Evolutionary conservation across 306 rosid genomes (phyloP).

Genomic region (Casuarina equisetifolia): DNA sequence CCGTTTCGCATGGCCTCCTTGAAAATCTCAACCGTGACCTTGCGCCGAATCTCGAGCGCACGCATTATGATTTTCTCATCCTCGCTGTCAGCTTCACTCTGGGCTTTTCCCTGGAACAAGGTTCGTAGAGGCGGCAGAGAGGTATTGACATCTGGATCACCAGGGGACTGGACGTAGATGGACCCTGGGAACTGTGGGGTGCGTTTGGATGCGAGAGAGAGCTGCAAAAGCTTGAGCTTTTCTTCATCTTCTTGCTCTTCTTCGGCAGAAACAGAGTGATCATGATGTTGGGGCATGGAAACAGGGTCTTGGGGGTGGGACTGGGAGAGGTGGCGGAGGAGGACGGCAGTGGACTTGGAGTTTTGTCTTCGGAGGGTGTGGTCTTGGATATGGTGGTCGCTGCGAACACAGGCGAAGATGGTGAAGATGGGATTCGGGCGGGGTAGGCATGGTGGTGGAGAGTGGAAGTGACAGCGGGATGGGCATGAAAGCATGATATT

Average conservation of each 20-base stretch:
- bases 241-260: conserved; percentile 48
- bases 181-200: conserved; percentile 97
- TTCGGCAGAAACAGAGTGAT: conserved; percentile 38
- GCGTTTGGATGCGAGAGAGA: conserved; percentile 71
- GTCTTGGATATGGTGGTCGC: too few species aligned
- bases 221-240: conserved; percentile 55
- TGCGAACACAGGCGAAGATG: neutral
- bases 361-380: conserved; percentile 57
- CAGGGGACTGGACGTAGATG: conserved; percentile 71
- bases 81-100: conserved; percentile 20
- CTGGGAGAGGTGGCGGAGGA: conserved; percentile 42
- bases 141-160: conserved; percentile 68
- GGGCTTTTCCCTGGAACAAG: conserved; percentile 32
- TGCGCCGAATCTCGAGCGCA: conserved; percentile 86
- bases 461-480: conserved; percentile 22
- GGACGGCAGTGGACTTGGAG: conserved; percentile 66
- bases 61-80: conserved; percentile 56
- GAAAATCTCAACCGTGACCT: conserved; percentile 74
- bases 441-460: conserved; percentile 21
- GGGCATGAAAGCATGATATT: conserved; percentile 42
- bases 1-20: conserved; percentile 72
- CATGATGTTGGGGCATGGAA: conserved; percentile 14
- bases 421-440: conserved; percentile 16
- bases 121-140: conserved; percentile 57
- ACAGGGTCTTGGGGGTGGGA: neutral